Evolutionary conservation across 805 yeast species (phyloP).

Genomic region (Clavispora vitiphila): DNA sequence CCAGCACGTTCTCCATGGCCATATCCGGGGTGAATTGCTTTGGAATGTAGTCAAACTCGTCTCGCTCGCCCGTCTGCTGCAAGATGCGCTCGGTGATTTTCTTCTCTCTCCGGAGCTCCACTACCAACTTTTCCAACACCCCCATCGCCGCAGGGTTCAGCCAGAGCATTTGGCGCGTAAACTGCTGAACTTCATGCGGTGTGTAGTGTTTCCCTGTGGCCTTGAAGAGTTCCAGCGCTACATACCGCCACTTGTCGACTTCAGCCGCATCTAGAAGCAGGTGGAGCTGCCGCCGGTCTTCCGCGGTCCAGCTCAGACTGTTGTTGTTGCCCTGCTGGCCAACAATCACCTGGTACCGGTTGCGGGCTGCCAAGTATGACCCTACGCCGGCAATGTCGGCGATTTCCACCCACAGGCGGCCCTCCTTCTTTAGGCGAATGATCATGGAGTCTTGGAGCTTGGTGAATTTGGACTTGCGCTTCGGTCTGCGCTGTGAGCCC

Average conservation of each 20-base stretch:
- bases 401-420: slow-evolving; percentile 70
- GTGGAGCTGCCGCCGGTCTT: slow-evolving; percentile 49
- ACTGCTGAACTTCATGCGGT: slow-evolving; percentile 50
- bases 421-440: slow-evolving; percentile 53
- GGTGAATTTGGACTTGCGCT: slow-evolving; percentile 65
- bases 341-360: slow-evolving; percentile 72
- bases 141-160: slow-evolving; percentile 55
- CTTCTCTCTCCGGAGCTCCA: slow-evolving; percentile 2
- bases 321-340: slow-evolving; percentile 79
- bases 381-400: slow-evolving; percentile 62
- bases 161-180: slow-evolving; percentile 50
- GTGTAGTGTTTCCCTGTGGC: slow-evolving; percentile 48
- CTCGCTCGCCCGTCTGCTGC: background rate
- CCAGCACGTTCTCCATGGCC: background rate
- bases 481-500: slow-evolving; percentile 44
- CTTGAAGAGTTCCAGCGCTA: slow-evolving; percentile 58
- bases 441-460: slow-evolving; percentile 65
- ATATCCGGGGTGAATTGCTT: background rate
- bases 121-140: slow-evolving; percentile 41
- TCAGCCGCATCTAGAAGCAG: slow-evolving; percentile 34
- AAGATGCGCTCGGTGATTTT: background rate
- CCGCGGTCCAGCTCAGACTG: slow-evolving; percentile 54
- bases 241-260: slow-evolving; percentile 31
- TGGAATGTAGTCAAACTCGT: background rate
- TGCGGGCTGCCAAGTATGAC: slow-evolving; percentile 67